Base-by-base conservation (phyloP, 1,284 basidiomycete species). In the Puccinia polysora region DNA sequence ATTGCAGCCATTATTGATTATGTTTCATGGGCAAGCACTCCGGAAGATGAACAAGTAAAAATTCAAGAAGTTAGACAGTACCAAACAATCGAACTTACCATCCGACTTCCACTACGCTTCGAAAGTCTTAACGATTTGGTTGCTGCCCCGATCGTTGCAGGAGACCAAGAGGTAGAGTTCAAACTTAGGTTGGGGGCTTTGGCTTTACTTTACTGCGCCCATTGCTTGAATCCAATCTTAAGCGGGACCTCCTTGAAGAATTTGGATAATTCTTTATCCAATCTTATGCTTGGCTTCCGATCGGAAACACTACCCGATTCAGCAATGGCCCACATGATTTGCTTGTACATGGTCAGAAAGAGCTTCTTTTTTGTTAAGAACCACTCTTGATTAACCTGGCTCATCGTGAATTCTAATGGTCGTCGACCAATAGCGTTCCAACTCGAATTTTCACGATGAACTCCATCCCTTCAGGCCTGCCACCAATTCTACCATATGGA, bases 1-100 rank as follows among this genome's bases (percentile, higher is more conserved):
- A 69, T 69, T 36, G 67, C 55, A 2, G 53, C 67, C 40, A 56
- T 69, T 38, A 36, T 69, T 14, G 67, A 69, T 32, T 60, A 69
- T 38, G 43, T 50, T 25, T 50, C 34, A 32, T 49, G 32, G n/a
- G n/a, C n/a, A n/a, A n/a, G n/a, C n/a, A n/a, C n/a, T n/a, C n/a
- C n/a, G n/a, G n/a, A n/a, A n/a, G n/a, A n/a, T n/a, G n/a, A n/a
- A n/a, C n/a, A n/a, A n/a, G n/a, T n/a, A n/a, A n/a, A n/a, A n/a
- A n/a, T n/a, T n/a, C n/a, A n/a, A n/a, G 30, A 20, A n/a, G 2
- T 28, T 36, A 43, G 30, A 47, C 23, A 32, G 40, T 63, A 49
- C 47, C 43, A 43, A 49, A 28, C 60, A 63, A 63, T 63, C 20
- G 40, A 63, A 18, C 60, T 63, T 63, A 25, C 43, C 8, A 15